phyloP scores from a whole-genome alignment of 441 rosid genomes.

The Syzygium malaccense region DNA sequence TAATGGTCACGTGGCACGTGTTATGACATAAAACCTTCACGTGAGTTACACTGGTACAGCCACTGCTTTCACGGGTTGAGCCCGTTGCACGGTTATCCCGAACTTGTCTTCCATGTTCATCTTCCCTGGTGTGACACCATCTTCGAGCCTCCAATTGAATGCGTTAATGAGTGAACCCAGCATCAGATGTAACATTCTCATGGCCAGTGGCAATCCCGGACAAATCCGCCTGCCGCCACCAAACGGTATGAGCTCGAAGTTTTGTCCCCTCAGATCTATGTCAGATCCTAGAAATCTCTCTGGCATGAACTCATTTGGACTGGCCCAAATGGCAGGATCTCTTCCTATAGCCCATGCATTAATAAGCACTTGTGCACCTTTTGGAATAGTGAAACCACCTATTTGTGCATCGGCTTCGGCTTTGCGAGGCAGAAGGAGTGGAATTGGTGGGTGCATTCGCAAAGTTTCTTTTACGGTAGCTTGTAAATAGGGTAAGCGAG shows the following conservation, averaged over 20 bases:
- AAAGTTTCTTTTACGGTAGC: conserved; percentile 5
- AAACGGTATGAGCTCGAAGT: conserved; percentile 3
- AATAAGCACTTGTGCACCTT: conserved; percentile 5
- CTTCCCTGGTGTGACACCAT: neutral
- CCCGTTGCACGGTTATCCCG: conserved; percentile 2
- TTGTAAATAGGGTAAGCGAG: conserved; percentile 1
- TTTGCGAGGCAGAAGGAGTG: conserved; percentile 7
- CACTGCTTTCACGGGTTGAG: neutral
- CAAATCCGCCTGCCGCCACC: conserved; percentile 10
- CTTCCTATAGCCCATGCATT: conserved; percentile 9
- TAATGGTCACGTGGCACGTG: neutral
- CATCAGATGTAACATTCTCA: conserved; percentile 13
- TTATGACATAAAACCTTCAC: neutral
- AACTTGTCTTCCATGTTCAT: conserved; percentile 12
- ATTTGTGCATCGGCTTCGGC: neutral
- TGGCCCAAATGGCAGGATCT: conserved; percentile 2
- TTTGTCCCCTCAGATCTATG: neutral
- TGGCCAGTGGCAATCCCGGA: conserved; percentile 1
- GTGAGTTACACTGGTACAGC: neutral
- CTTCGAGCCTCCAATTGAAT: conserved; percentile 7
- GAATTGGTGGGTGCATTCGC: conserved; percentile 4
- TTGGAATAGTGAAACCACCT: conserved; percentile 1
- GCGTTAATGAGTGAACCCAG: conserved; percentile 1
- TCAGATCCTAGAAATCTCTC: conserved; percentile 5
- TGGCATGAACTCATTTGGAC: neutral